Evolutionary conservation across 148 eudicot genomes (phyloP).

Genomic region (Heliosperma pusillum): DNA sequence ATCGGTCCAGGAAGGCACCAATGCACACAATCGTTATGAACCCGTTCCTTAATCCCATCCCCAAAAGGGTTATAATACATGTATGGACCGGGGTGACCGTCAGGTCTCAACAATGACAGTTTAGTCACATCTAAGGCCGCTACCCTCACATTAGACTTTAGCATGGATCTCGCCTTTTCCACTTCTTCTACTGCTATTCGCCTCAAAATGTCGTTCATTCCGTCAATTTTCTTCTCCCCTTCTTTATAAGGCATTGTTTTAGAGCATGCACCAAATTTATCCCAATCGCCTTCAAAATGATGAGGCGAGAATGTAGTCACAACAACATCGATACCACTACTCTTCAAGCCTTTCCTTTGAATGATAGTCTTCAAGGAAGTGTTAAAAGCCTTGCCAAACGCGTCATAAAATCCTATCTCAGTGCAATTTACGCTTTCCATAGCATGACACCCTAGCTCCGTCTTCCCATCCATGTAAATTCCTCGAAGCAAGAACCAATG

Average conservation of each 20-base stretch:
- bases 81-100: conserved; percentile 93
- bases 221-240: conserved; percentile 52
- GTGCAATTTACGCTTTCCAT: conserved; percentile 41
- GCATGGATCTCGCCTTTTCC: conserved; percentile 29
- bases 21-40: conserved; percentile 88
- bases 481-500: conserved; percentile 90
- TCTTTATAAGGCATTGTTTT: conserved; percentile 59
- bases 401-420: conserved; percentile 66
- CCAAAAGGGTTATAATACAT: conserved; percentile 71
- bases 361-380: conserved; percentile 52
- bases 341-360: conserved; percentile 32
- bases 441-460: conserved; percentile 64
- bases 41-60: conserved; percentile 55
- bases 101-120: conserved; percentile 71
- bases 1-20: conserved; percentile 94
- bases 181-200: conserved; percentile 43
- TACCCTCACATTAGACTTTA: conserved; percentile 37
- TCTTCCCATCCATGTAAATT: conserved; percentile 44
- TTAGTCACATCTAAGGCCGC: conserved; percentile 69
- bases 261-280: conserved; percentile 75
- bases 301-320: conserved; percentile 81
- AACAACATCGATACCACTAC: conserved; percentile 39
- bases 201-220: conserved; percentile 70
- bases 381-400: conserved; percentile 55
- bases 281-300: conserved; percentile 95